Evolutionary conservation across 257 asterid species (phyloP), one percentile per base, ranked within the genome.

Genomic region (Salvia hispanica): DNA sequence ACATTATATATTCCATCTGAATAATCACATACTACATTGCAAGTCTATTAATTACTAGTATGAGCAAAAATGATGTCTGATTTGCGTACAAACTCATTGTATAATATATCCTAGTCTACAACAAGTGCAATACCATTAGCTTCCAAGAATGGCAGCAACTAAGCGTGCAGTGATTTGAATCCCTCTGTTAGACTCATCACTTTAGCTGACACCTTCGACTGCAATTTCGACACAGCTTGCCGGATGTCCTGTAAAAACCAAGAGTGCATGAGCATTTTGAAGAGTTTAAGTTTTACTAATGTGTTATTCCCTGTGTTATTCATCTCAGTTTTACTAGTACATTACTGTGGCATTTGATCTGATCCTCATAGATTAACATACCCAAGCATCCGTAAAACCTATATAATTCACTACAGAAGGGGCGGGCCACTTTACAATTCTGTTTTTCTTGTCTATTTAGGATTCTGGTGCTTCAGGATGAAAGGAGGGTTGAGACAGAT

Each of bases 151-250:
- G 2, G 69, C 21, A 16, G 75, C 64, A 55, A 64, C 48, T 78
- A 86, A 14, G 86, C n/a, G 80, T 93, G 72, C 84, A 60, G 63
- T n/a, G 99, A 90, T 77, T 86, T 90, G 48, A 93, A 93, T 70
- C 97, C 99, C 75, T 93, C 97, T 3, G 95, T 85, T 50, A 93
- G 86, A 57, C 84, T 85, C 74, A 82, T 75, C 81, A 93, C 99
- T 70, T 93, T 93, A 61, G 85, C 95, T 3, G 95, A 78, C 36
- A 90, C 92, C 79, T 78, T 81, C 0, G 88, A 69, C 74, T 93
- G 97, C 86, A 93, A 72, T 54, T 71, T 83, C 2, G 86, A 71
- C 13, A 84, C 88, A 62, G 94, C 97, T 82, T 81, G 85, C 6
- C 89, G 89, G 36, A 93, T 90, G 64, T 93, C 99, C 99, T 93